Conservation (phyloP, 805 yeast genomes). For the Cyberlindnera japonica region DNA sequence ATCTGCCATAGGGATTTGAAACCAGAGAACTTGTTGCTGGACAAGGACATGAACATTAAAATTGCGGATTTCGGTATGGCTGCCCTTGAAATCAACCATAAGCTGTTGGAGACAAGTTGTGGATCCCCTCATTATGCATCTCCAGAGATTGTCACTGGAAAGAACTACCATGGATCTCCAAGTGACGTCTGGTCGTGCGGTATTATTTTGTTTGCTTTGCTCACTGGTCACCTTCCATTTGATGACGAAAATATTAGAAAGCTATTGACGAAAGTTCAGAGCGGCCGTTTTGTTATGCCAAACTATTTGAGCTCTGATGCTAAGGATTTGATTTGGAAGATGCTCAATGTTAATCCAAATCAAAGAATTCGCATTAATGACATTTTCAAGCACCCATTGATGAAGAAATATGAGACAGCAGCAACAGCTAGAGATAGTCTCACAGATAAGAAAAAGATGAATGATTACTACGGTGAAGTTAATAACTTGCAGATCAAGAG, state of each 20-base stretch:
- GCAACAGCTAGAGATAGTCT: conserved; percentile 31
- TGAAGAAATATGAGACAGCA: conserved; percentile 61
- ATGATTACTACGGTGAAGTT: conserved; percentile 36
- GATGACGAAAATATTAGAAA: conserved; percentile 94
- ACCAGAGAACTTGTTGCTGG: conserved; percentile 77
- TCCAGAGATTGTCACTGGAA: conserved; percentile 95
- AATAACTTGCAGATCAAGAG: conserved; percentile 35
- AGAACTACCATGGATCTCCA: conserved; percentile 93
- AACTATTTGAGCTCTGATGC: conserved; percentile 77
- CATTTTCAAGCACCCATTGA: conserved; percentile 75
- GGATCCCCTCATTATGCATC: conserved; percentile 99
- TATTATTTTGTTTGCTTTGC: conserved; percentile 84
- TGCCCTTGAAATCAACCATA: conserved; percentile 80
- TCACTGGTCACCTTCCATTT: conserved; percentile 94
- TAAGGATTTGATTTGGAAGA: conserved; percentile 72
- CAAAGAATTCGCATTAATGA: conserved; percentile 75
- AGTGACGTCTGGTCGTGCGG: conserved; percentile 99
- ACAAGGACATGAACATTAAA: conserved; percentile 82
- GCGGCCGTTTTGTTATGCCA: conserved; percentile 85
- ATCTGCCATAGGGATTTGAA: conserved; percentile 86
- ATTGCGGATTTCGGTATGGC: conserved; percentile 99
- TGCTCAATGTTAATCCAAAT: conserved; percentile 79
- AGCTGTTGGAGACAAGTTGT: conserved; percentile 87
- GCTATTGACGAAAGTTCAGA: conserved; percentile 83
- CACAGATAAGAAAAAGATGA: conserved; percentile 28